Conservation (phyloP, 176 grass and related monocot species). For the Carex littledalei region DNA sequence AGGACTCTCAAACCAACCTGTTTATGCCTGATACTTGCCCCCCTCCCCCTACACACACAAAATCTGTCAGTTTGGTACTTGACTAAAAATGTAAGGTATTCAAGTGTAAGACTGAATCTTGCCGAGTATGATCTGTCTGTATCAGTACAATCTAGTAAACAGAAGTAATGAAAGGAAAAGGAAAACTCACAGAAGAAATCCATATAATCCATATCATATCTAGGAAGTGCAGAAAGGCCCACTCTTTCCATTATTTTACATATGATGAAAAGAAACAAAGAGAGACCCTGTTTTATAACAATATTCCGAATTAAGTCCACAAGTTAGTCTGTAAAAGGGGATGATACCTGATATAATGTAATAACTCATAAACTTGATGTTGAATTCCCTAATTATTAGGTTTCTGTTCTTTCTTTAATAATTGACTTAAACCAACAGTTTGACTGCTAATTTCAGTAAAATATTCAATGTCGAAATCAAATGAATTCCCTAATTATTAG, state of each 20-base stretch:
- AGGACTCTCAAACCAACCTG: neutral
- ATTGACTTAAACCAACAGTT: neutral
- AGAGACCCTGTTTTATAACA: neutral
- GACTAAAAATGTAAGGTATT: slow-evolving; percentile 2
- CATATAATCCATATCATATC: neutral
- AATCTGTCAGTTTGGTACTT: neutral
- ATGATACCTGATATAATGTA: neutral
- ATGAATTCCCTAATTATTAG: neutral
- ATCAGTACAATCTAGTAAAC: neutral
- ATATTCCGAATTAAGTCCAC: neutral
- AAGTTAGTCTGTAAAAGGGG: neutral
- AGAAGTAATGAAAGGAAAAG: neutral
- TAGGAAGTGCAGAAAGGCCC: neutral
- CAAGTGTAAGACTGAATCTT: neutral
- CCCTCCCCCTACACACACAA: neutral
- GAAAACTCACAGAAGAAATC: neutral
- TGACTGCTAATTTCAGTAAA: neutral
- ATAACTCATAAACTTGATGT: neutral
- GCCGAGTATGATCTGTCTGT: neutral
- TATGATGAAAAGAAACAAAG: neutral
- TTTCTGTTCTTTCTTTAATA: neutral
- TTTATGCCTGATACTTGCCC: neutral
- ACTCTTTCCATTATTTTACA: neutral
- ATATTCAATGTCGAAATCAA: neutral
- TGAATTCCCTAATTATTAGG: neutral